Evolutionary conservation across 1,284 basidiomycete genomes (phyloP).

Genomic region (Pascua guehoae): DNA sequence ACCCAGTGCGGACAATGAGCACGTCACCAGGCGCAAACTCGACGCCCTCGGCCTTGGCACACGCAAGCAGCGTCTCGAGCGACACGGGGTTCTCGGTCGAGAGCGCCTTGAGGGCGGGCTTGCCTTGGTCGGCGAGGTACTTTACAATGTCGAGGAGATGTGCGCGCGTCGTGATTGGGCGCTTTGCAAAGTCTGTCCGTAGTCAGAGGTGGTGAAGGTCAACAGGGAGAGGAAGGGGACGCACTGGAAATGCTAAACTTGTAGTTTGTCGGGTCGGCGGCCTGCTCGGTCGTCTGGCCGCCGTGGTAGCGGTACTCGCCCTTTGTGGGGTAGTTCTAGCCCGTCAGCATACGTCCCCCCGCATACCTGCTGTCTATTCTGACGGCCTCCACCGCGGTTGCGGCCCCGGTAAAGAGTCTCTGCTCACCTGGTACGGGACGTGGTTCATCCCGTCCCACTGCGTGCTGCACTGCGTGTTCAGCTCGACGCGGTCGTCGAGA

Average conservation of each 20-base stretch:
- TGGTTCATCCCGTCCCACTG: conserved; percentile 51
- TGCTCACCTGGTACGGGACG: conserved; percentile 30
- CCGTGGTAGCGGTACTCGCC: conserved; percentile 13
- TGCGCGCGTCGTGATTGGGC: conserved; percentile 17
- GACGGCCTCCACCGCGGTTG: too few relatives aligned
- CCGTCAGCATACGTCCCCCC: not conserved
- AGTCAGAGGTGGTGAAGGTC: not conserved
- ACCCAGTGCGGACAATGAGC: conserved; percentile 47
- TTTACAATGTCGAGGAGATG: conserved; percentile 20
- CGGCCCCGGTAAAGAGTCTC: too few relatives aligned
- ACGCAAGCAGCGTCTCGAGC: conserved; percentile 27
- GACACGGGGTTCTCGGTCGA: conserved; percentile 26
- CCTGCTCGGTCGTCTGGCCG: conserved; percentile 10
- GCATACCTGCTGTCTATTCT: too few relatives aligned
- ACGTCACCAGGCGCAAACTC: conserved; percentile 41
- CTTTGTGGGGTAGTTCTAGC: conserved; percentile 12
- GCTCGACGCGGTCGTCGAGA: conserved; percentile 37
- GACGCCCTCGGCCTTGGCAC: conserved; percentile 32
- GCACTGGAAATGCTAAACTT: conserved; percentile 13
- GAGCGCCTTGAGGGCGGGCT: conserved; percentile 41
- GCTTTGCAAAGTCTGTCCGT: conserved; percentile 11
- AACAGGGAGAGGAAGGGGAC: not conserved
- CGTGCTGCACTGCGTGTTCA: conserved; percentile 49
- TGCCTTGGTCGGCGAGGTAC: conserved; percentile 34
- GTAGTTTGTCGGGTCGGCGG: conserved; percentile 2